A percentile compares a stretch with the other conserved stretches of the same genome.
Conservation (phyloP, 345 rosid species). For the Citrus inodora region DNA sequence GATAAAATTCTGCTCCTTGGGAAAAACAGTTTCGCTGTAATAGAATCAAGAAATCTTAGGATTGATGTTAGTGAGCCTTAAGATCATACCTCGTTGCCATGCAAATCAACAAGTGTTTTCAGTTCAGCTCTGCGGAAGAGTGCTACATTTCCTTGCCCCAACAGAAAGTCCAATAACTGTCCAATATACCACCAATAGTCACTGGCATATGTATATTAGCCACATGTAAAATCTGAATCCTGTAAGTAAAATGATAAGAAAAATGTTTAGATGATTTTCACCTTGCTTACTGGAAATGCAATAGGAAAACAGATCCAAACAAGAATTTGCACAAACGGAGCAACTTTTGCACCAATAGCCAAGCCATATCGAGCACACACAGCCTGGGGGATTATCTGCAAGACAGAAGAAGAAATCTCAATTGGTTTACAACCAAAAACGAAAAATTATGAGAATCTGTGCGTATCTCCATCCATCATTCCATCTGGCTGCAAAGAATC, state of each 20-base stretch:
- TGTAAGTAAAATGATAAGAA: background rate
- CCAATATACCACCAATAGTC: background rate
- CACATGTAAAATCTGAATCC: background rate
- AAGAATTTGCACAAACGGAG: constrained; percentile 40
- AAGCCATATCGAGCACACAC: constrained; percentile 51
- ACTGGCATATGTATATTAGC: too few species aligned
- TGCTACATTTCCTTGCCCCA: constrained; percentile 54
- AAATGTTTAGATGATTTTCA: constrained; percentile 3
- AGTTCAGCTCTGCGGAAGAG: constrained; percentile 64
- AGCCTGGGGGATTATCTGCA: constrained; percentile 61
- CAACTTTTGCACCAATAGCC: constrained; percentile 50
- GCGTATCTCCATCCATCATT: background rate
- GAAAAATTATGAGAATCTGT: background rate
- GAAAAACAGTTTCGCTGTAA: background rate
- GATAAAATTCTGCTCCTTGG: background rate
- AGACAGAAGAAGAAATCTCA: background rate
- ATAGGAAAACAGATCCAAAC: constrained; percentile 58
- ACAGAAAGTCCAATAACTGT: constrained; percentile 45
- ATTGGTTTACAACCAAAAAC: background rate
- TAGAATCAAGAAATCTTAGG: background rate
- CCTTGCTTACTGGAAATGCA: constrained; percentile 81
- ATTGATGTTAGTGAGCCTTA: background rate
- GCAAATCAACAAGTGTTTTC: constrained; percentile 62
- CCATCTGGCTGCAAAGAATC: background rate
- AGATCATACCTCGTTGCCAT: constrained; percentile 56